Base-by-base conservation (phyloP, 2,329 filamentous ascomycete species). In the Aspergillus neoniger region DNA sequence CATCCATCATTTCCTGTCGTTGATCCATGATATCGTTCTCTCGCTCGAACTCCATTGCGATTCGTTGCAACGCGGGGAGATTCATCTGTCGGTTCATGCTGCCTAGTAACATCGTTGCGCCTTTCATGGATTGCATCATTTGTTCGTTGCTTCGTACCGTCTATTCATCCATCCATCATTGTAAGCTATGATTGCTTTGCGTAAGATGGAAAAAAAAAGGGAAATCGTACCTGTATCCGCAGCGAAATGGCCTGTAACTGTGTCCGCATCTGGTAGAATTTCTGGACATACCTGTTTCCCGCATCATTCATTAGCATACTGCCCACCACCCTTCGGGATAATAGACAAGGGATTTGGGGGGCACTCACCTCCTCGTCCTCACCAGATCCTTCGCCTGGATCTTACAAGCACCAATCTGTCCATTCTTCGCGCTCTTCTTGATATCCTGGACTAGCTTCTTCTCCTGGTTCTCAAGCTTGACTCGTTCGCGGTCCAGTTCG, bases 61-160 rank as follows among this genome's bases (percentile, higher is more conserved):
- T 99, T 60, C 94, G 88, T 76, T 98, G 94, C 36, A 99, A 82
- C 17, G 92, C 92, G 0, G 95, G 95, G 2, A 99, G 86, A 74
- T 99, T 98, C 93, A 98, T 98, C 65, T 91, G 91, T 66, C 91
- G 86, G 78, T 99, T 99, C 95, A 99, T 99, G 80, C 91, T 96
- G 57, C 93, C 92, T 7, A 99, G 82, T 2, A 96, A 88, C 78
- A 89, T 88, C 1, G 95, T 98, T 4, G 95, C 95, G 36, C 95
- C 95, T 79, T 97, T 99, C 95, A 99, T 98, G 8, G 93, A 95
- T 78, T 96, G 92, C 93, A 97, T 97, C 95, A 99, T 99, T 79
- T 98, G 94, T 77, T 99, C 95, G 77, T 99, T 99, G 67, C 93
- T 97, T 66, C 95, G 88, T 66, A 98, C 94, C 53, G 95, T 99